Conservation (phyloP, 768 basidiomycete species). For the Russula ochroleuca region DNA sequence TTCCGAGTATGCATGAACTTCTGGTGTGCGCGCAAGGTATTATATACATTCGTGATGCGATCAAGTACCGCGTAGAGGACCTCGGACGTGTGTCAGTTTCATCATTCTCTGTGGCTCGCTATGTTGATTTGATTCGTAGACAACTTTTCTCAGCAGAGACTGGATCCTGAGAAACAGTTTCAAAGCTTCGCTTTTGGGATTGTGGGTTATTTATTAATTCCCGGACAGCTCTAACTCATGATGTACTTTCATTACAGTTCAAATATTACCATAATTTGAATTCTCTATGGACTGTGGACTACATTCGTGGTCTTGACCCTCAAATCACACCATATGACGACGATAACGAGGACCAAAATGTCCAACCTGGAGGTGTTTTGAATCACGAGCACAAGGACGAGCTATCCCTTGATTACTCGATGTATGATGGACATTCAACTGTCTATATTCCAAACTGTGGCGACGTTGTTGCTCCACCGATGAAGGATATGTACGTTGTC, state of each 20-base stretch:
- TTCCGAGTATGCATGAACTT: conserved; percentile 10
- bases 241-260: conserved; percentile 2
- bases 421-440: conserved; percentile 22
- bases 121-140: conserved; percentile 9
- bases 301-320: conserved; percentile 8
- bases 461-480: conserved; percentile 6
- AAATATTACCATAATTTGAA: neutral
- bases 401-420: conserved; percentile 10
- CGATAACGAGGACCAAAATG: conserved; percentile 8
- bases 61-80: neutral
- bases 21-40: neutral
- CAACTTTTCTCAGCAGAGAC: conserved; percentile 27
- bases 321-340: conserved; percentile 10
- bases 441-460: conserved; percentile 1
- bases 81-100: conserved; percentile 7
- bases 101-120: no score
- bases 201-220: conserved; percentile 10
- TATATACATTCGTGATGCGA: neutral
- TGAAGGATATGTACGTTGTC: conserved; percentile 14
- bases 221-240: neutral
- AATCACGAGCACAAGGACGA: conserved; percentile 2
- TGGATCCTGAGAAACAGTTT: conserved; percentile 25
- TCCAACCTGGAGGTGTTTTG: conserved; percentile 10
- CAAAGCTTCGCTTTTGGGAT: conserved; percentile 28
- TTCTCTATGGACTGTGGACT: conserved; percentile 3